Base-by-base conservation (phyloP, 257 asterid species). In the Verbena officinalis region DNA sequence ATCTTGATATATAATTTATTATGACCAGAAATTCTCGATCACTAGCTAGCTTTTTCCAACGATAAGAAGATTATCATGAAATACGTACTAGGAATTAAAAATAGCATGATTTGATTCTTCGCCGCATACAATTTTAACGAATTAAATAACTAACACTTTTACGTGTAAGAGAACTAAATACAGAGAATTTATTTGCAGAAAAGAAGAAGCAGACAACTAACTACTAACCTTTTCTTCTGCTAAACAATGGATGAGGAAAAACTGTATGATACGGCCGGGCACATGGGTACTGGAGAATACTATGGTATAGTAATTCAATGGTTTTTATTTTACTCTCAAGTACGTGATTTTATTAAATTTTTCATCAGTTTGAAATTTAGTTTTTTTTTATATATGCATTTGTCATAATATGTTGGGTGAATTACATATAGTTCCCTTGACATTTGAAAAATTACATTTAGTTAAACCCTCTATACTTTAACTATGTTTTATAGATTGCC, bases 81-180 rank as follows among this genome's bases (percentile, higher is more conserved):
- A 64, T 58, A n/a, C n/a, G n/a, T n/a, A 40, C 24, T 14, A 53
- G 52, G 65, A 43, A 3, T 36, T n/a, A 3, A 36, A 36, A 50
- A 51, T 15, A 59, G 69, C 51, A 52, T 17, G 20, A 54, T 15
- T 52, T 60, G 59, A 61, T 73, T 73, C 69, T 65, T 59, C 52
- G n/a, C n/a, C n/a, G n/a, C n/a, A n/a, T n/a, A n/a, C n/a, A n/a
- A n/a, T n/a, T n/a, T 42, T 13, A 13, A 42, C 14, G 6, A 13
- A 42, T 42, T 42, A 13, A 42, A 42, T 11, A 0, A 0, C 2
- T 12, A 42, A 42, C 13, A 42, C 13, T 1, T 12, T 12, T 11
- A 3, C 17, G 4, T 42, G 4, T 42, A 13, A 42, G 16, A 42
- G 19, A 42, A 42, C n/a, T 42, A 42, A 42, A 42, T 42, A 13